Base-by-base conservation (phyloP, 495 filamentous ascomycete genomes). In the Annulohypoxylon maeteangense region DNA sequence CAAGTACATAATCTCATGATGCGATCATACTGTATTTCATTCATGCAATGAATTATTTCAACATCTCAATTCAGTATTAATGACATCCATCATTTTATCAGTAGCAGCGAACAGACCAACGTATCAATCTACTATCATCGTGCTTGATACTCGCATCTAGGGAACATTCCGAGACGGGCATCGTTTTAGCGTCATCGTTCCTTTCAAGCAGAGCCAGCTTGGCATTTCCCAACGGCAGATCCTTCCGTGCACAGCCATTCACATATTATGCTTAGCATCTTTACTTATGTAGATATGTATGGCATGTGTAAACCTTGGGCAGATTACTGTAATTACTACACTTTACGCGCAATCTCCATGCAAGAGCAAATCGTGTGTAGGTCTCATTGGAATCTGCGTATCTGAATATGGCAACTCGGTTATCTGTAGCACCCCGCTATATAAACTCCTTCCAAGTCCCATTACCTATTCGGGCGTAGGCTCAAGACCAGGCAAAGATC, bases 311-410 rank as follows among this genome's bases (percentile, higher is more conserved):
- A 27, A 54, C 23, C 20, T 54, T 29, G 11, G 31, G 51, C 4
- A 55, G 55, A 72, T 72, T 72, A 72, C 70, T 72, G 45, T 61
- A 62, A 36, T 64, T 67, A 66, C 58, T 62, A 59, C 60, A 18
- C 3, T 32, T 48, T 71, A 71, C 68, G 62, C 68, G 62, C 57
- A 67, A 63, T 47, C 51, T 10, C n/a, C 27, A 58, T 58, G 66
- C 51, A 5, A 31, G 31, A n/a, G 11, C 45, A 3, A 44, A 64
- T 42, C 55, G 62, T 63, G 27, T 50, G 29, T n/a, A 23, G 34
- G 29, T 56, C 18, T 36, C 36, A 54, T 44, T 70, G 36, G 53
- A 70, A 60, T 65, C 48, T 44, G 38, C 29, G 58, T 20, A 7
- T 58, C 59, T 22, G 31, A 22, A 64, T 68, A n/a, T 16, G 55